These are phyloP conservation scores for Phytophthora lateralis DNA, from an alignment of 352 stramenopile species.

Conservation along the genomic window DNA sequence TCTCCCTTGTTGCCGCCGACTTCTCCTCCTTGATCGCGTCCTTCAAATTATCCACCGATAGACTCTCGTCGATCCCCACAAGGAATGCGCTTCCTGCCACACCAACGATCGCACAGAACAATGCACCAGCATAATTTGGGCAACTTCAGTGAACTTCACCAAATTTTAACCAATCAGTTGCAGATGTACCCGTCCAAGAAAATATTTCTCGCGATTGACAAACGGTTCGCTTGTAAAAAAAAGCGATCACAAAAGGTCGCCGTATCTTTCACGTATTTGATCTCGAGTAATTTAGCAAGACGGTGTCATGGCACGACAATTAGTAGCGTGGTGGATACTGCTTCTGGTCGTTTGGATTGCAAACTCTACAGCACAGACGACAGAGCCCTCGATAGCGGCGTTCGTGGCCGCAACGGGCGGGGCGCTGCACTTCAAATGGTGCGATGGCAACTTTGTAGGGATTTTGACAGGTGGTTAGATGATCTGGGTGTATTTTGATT, in stretches of 20 bases:
- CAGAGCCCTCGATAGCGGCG: constrained; percentile 11
- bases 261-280: constrained; percentile 8
- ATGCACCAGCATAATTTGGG: no score
- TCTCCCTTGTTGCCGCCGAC: no score
- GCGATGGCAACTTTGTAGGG: not conserved
- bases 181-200: no score
- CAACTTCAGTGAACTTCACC: no score
- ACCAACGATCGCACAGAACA: no score
- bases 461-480: not conserved
- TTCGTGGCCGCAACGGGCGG: constrained; percentile 33
- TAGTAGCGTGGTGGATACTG: constrained; percentile 7
- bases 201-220: no score
- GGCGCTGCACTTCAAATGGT: constrained; percentile 44
- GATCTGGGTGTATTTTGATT: not conserved
- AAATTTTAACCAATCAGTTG: no score
- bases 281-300: not conserved
- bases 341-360: constrained; percentile 5
- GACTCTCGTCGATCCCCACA: no score
- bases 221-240: no score
- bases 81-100: no score
- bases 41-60: no score
- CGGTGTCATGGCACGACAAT: not conserved
- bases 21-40: no score
- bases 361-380: constrained; percentile 12
- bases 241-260: constrained; percentile 9